Percentiles rank a stretch among this genome's conserved stretches.
Conservation (phyloP, 2,329 filamentous ascomycete genomes). For the Aspergillus latus region DNA sequence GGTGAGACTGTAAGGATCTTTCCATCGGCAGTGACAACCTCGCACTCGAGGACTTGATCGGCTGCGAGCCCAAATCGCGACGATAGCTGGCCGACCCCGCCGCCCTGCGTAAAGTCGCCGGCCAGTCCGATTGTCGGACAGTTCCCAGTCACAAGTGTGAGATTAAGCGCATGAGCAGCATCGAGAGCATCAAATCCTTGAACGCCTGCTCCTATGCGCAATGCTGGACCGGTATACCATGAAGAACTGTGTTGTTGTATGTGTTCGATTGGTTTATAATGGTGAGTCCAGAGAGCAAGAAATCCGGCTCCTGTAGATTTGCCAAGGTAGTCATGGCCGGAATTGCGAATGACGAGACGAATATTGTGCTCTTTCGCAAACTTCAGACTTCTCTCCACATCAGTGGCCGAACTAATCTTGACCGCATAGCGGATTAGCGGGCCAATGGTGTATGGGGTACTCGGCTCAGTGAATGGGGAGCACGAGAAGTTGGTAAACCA, state of each 20-base stretch:
- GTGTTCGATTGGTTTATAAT: conserved; percentile 47
- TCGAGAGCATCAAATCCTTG: conserved; percentile 51
- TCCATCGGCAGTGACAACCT: conserved; percentile 28
- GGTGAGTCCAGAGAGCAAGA: conserved; percentile 52
- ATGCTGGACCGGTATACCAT: conserved; percentile 51
- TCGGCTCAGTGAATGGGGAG: not conserved
- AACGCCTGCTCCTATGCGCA: conserved; percentile 57
- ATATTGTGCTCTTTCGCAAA: conserved; percentile 12
- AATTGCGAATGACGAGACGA: conserved; percentile 45
- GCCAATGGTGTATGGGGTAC: not conserved
- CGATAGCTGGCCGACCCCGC: conserved; percentile 57
- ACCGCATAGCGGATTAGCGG: not conserved
- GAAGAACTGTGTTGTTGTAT: conserved; percentile 38
- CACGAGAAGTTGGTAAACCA: not conserved
- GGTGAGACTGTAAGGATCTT: conserved; percentile 26
- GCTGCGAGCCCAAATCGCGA: conserved; percentile 54
- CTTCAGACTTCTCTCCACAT: not conserved
- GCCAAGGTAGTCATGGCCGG: conserved; percentile 50
- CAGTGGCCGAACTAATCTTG: not conserved
- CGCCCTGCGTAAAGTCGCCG: conserved; percentile 62
- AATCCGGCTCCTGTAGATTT: conserved; percentile 50
- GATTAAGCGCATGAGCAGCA: conserved; percentile 45
- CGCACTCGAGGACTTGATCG: conserved; percentile 29
- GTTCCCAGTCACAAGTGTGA: conserved; percentile 45
- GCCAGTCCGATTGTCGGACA: not conserved